Evolutionary conservation across 2,329 filamentous ascomycete species (phyloP).

Genomic region (Penicillium nordicum): DNA sequence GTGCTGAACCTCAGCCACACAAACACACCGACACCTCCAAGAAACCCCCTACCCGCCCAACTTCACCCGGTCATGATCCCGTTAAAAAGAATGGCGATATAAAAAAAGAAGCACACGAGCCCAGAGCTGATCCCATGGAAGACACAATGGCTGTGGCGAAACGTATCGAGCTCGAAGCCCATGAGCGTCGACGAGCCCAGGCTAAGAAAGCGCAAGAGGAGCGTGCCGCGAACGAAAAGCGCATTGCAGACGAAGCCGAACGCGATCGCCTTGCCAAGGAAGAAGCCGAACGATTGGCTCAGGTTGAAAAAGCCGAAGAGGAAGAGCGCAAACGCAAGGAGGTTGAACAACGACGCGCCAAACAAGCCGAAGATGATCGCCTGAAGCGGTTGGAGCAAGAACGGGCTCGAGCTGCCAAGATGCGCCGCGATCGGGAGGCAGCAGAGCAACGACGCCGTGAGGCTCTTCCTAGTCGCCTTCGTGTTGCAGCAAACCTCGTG

Average conservation of each 20-base stretch:
- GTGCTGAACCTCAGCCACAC: conserved; percentile 6
- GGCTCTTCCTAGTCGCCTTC: conserved; percentile 45
- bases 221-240: conserved; percentile 31
- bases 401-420: conserved; percentile 41
- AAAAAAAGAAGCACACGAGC: conserved; percentile 33
- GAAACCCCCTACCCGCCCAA: conserved; percentile 9
- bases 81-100: conserved; percentile 22
- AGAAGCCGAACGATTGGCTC: conserved; percentile 35
- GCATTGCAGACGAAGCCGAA: conserved; percentile 27
- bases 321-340: conserved; percentile 43
- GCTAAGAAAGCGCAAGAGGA: conserved; percentile 32
- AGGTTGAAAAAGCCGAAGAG: conserved; percentile 43
- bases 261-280: conserved; percentile 33
- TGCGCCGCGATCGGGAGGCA: conserved; percentile 45
- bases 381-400: conserved; percentile 44
- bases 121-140: conserved; percentile 24
- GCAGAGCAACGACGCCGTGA: conserved; percentile 47
- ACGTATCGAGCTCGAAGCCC: conserved; percentile 26
- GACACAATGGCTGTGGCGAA: conserved; percentile 35
- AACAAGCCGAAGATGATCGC: conserved; percentile 47
- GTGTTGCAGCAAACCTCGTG: conserved; percentile 44
- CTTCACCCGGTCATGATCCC: conserved; percentile 11
- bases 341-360: conserved; percentile 42
- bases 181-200: conserved; percentile 25
- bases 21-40: conserved; percentile 14